A percentile compares a stretch with the other conserved stretches of the same genome.
Evolutionary conservation across 1,139 yeast species (phyloP).

Genomic region (Yamadazyma dushanensis): DNA sequence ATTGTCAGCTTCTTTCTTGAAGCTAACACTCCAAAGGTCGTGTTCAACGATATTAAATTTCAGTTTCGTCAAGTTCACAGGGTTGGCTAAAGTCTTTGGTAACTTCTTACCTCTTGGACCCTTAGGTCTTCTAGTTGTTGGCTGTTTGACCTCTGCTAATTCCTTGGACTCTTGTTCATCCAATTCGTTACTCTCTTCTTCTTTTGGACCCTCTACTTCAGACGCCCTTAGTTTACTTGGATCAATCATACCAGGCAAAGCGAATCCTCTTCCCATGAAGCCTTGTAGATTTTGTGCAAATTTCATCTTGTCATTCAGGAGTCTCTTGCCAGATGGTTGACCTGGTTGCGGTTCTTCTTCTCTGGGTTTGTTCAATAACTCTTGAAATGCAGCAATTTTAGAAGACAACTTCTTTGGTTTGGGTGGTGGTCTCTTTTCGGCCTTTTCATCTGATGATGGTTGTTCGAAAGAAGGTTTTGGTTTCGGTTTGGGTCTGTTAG

Average conservation of each 20-base stretch:
- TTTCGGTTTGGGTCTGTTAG: slow-evolving; percentile 11
- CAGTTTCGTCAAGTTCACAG: slow-evolving; percentile 35
- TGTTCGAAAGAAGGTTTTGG: slow-evolving; percentile 2
- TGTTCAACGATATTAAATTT: slow-evolving; percentile 32
- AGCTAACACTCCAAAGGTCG: slow-evolving; percentile 34
- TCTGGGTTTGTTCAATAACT: slow-evolving; percentile 48
- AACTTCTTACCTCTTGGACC: slow-evolving; percentile 81
- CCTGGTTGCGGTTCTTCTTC: not conserved
- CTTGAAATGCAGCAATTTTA: slow-evolving; percentile 77
- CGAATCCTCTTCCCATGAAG: slow-evolving; percentile 53
- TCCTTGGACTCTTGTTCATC: slow-evolving; percentile 5
- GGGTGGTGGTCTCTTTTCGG: slow-evolving; percentile 51
- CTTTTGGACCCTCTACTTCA: slow-evolving; percentile 5
- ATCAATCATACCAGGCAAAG: slow-evolving; percentile 65
- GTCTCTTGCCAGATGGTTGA: slow-evolving; percentile 4
- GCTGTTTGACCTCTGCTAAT: slow-evolving; percentile 33
- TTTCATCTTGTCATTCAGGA: slow-evolving; percentile 11
- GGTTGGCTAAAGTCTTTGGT: slow-evolving; percentile 59
- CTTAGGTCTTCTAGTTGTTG: slow-evolving; percentile 46
- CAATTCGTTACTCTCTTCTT: slow-evolving; percentile 6
- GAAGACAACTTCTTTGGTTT: slow-evolving; percentile 77
- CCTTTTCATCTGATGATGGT: slow-evolving; percentile 1
- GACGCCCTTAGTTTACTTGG: slow-evolving; percentile 13
- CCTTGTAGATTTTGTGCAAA: slow-evolving; percentile 61
- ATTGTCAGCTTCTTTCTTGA: not conserved